These are phyloP conservation scores for Volvariella surrecta DNA, from an alignment of 1,284 basidiomycete genomes.

Conservation along the genomic window DNA sequence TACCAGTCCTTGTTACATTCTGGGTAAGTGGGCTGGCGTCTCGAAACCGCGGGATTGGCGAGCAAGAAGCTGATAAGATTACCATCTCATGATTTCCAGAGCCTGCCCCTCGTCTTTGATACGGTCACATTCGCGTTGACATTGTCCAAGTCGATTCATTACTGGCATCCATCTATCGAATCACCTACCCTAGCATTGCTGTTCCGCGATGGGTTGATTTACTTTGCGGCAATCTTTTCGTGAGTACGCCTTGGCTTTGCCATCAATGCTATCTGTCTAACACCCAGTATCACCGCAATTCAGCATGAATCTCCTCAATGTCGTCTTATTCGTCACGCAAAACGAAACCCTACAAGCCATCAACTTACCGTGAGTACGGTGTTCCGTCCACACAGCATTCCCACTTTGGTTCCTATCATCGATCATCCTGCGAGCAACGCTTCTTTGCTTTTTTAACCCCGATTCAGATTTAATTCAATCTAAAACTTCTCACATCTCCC, in stretches of 20 bases:
- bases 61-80: no score
- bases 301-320: conserved; percentile 16
- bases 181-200: conserved; percentile 14
- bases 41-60: no score
- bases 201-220: conserved; percentile 16
- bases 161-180: conserved; percentile 13
- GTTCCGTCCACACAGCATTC: neutral
- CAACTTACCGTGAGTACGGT: conserved; percentile 15
- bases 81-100: conserved; percentile 4
- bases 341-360: conserved; percentile 10
- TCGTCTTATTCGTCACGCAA: conserved; percentile 14
- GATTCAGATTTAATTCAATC: no score
- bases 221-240: conserved; percentile 16
- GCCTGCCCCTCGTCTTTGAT: conserved; percentile 16
- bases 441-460: no score
- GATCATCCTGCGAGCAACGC: no score
- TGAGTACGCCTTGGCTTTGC: neutral
- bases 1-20: conserved; percentile 14
- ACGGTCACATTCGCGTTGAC: conserved; percentile 14
- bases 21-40: no score
- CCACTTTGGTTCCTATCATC: neutral
- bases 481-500: no score
- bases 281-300: neutral
- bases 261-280: neutral
- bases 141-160: conserved; percentile 12